Evolutionary conservation across 768 basidiomycete genomes (phyloP).

Genomic region (Rhodotorula kratochvilovae): DNA sequence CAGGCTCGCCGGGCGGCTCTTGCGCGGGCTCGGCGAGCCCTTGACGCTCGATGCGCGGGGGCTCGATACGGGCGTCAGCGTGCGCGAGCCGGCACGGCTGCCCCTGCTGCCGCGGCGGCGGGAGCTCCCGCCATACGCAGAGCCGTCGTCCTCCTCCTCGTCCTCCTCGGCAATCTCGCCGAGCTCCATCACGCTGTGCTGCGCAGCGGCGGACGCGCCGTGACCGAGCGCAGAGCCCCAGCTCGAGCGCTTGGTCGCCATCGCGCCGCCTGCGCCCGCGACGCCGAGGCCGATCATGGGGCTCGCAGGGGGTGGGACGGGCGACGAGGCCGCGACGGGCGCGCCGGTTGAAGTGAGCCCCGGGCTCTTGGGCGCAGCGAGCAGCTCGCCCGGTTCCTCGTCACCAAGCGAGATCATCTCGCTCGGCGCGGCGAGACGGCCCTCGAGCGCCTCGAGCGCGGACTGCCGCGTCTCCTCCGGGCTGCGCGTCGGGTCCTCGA

Average conservation of each 20-base stretch:
- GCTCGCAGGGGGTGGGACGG: background rate
- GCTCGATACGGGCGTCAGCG: slow-evolving; percentile 13
- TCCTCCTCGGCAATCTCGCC: slow-evolving; percentile 74
- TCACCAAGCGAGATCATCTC: slow-evolving; percentile 36
- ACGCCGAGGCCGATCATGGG: slow-evolving; percentile 37
- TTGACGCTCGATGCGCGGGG: slow-evolving; percentile 3
- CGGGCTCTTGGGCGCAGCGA: slow-evolving; percentile 11
- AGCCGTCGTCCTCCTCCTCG: slow-evolving; percentile 64
- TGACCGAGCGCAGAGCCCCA: slow-evolving; percentile 17
- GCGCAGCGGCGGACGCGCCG: slow-evolving; percentile 20
- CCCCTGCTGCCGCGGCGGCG: background rate
- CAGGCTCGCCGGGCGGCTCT: background rate
- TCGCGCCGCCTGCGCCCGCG: background rate
- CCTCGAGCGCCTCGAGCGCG: slow-evolving; percentile 82
- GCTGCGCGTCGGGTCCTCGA: slow-evolving; percentile 58
- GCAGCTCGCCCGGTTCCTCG: slow-evolving; percentile 28
- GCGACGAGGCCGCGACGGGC: slow-evolving; percentile 27
- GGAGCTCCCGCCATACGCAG: background rate
- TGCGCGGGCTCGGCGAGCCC: slow-evolving; percentile 5
- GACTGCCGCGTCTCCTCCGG: slow-evolving; percentile 70
- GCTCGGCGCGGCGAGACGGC: slow-evolving; percentile 57
- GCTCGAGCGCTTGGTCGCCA: slow-evolving; percentile 21
- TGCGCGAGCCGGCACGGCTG: slow-evolving; percentile 12
- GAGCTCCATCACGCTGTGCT: slow-evolving; percentile 38
- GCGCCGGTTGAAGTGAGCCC: slow-evolving; percentile 1